A percentile compares a stretch with the other conserved stretches of the same genome.
These are phyloP conservation scores for Silene uniflora DNA, from an alignment of 148 eudicot species.

Conservation along the genomic window DNA sequence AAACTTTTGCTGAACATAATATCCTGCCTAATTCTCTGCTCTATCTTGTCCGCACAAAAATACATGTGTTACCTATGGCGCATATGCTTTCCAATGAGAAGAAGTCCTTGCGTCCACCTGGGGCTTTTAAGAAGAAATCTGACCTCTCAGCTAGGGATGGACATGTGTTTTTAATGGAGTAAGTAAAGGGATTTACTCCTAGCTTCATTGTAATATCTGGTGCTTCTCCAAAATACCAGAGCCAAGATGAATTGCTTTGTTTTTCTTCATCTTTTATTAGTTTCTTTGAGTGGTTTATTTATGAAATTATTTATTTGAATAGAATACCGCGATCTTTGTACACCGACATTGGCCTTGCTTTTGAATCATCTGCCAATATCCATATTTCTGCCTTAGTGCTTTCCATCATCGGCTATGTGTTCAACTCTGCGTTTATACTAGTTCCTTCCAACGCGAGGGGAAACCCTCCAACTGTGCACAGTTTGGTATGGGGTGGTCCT, in stretches of 20 bases:
- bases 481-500: background rate
- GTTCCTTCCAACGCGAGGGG: background rate
- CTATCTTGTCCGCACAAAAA: constrained; percentile 85
- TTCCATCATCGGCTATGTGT: background rate
- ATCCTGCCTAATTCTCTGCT: constrained; percentile 84
- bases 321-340: background rate
- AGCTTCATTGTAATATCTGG: background rate
- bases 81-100: constrained; percentile 85
- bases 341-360: background rate
- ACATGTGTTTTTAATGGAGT: constrained; percentile 97
- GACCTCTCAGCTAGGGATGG: constrained; percentile 96
- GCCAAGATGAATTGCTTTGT: too few relatives aligned
- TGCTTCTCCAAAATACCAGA: background rate
- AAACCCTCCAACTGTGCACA: background rate
- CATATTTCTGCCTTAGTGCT: background rate
- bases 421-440: background rate
- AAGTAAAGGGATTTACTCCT: constrained; percentile 26
- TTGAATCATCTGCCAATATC: background rate
- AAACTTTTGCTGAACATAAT: constrained; percentile 68
- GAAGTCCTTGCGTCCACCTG: constrained; percentile 97
- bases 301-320: background rate
- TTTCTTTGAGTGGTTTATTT: background rate
- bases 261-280: background rate
- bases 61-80: constrained; percentile 68
- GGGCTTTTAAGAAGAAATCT: constrained; percentile 93